phyloP scores from a whole-genome alignment of 345 rosid species.

The Salix udensis region DNA sequence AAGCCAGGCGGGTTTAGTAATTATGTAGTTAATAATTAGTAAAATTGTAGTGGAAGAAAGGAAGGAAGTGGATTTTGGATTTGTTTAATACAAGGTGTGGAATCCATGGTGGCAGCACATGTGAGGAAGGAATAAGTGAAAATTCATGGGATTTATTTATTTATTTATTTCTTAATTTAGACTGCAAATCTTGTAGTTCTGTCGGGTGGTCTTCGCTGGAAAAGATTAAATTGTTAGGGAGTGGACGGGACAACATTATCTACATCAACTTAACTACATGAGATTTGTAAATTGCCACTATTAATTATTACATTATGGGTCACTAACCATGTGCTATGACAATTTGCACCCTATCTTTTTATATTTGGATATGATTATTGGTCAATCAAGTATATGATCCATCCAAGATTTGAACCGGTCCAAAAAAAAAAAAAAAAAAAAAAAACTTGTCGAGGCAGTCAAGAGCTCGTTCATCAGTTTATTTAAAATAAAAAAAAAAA shows the following conservation, averaged over 20 bases:
- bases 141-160: background rate
- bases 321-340: background rate
- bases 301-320: background rate
- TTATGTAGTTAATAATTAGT: too few species aligned
- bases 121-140: constrained; percentile 11
- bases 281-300: background rate
- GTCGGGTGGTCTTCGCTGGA: constrained; percentile 28
- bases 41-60: too few species aligned
- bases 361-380: too few species aligned
- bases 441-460: too few species aligned
- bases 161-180: background rate
- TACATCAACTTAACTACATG: constrained; percentile 2
- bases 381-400: too few species aligned
- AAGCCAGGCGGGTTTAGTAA: too few species aligned
- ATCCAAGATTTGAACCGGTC: too few species aligned
- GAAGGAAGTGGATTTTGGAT: background rate
- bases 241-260: constrained; percentile 10
- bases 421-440: too few species aligned
- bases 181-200: constrained; percentile 35
- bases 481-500: too few species aligned
- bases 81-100: background rate
- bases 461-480: too few species aligned
- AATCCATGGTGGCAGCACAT: constrained; percentile 16
- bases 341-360: too few species aligned
- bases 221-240: constrained; percentile 16